These are phyloP conservation scores for Chalciporus chontae DNA, from an alignment of 768 basidiomycete genomes.

Conservation along the genomic window DNA sequence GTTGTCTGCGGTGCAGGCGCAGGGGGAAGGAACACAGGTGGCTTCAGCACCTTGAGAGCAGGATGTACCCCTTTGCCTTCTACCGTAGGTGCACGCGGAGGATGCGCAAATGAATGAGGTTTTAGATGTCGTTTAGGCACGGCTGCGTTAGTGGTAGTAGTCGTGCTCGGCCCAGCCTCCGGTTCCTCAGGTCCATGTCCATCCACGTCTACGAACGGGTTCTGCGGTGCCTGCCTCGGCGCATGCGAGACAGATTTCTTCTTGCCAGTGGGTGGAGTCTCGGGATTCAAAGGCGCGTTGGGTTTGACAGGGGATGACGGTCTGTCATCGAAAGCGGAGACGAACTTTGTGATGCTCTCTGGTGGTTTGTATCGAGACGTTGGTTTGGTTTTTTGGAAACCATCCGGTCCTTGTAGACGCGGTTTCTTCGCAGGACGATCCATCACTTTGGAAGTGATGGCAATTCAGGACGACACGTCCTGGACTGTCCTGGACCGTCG, in stretches of 20 bases:
- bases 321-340: conserved; percentile 25
- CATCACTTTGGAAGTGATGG: neutral
- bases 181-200: neutral
- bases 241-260: conserved; percentile 4
- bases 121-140: conserved; percentile 6
- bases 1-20: neutral
- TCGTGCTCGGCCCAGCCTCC: conserved; percentile 6
- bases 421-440: conserved; percentile 8
- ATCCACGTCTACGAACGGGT: conserved; percentile 16
- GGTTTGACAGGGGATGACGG: neutral
- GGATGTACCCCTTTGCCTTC: neutral
- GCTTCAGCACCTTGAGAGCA: conserved; percentile 16
- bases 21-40: conserved; percentile 10
- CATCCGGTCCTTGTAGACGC: conserved; percentile 24
- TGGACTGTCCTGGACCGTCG: neutral
- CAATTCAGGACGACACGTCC: no score
- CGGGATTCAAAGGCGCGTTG: neutral
- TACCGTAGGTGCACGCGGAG: neutral
- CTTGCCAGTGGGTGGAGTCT: neutral
- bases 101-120: conserved; percentile 4
- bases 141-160: conserved; percentile 11
- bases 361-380: conserved; percentile 26
- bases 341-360: conserved; percentile 17
- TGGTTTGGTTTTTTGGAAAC: conserved; percentile 23
- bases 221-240: conserved; percentile 14